These are phyloP conservation scores for Saksenaea oblongispora DNA, from an alignment of 371 early-diverging fungal genomes.

Conservation along the genomic window DNA sequence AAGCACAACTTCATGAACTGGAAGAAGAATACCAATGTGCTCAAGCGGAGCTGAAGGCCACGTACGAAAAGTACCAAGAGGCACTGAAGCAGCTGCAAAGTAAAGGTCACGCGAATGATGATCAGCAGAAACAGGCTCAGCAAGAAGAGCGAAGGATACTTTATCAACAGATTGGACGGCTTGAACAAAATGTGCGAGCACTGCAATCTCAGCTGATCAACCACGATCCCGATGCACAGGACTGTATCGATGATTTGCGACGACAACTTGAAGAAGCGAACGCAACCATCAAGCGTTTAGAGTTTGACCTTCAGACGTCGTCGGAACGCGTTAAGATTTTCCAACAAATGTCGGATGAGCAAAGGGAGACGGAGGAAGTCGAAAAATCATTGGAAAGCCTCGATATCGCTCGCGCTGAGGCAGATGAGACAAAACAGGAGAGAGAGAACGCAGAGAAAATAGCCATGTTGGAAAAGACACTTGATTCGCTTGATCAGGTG, in stretches of 20 bases:
- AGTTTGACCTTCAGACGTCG: not conserved
- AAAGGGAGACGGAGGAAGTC: conserved; percentile 11
- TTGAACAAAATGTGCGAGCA: not conserved
- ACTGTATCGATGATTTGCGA: not conserved
- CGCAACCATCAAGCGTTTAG: not conserved
- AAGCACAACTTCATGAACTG: not conserved
- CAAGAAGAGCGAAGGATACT: conserved; percentile 2
- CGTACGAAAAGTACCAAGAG: not conserved
- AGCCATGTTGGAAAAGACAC: not conserved
- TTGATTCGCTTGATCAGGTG: conserved; percentile 5
- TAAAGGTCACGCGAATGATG: not conserved
- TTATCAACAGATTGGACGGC: not conserved
- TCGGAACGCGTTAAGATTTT: not conserved
- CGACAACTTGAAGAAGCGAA: not conserved
- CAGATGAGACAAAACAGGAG: not conserved
- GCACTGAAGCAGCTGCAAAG: not conserved
- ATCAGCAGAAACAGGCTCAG: not conserved
- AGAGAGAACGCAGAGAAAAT: not conserved
- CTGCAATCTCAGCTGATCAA: not conserved
- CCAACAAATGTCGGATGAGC: conserved; percentile 4
- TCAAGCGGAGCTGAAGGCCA: not conserved
- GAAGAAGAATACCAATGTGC: conserved; percentile 13
- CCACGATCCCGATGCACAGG: not conserved
- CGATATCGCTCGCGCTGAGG: conserved; percentile 6
- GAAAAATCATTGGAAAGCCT: conserved; percentile 8